phyloP scores from a whole-genome alignment of 2,329 filamentous ascomycete genomes.

The Corinectria fuckeliana region DNA sequence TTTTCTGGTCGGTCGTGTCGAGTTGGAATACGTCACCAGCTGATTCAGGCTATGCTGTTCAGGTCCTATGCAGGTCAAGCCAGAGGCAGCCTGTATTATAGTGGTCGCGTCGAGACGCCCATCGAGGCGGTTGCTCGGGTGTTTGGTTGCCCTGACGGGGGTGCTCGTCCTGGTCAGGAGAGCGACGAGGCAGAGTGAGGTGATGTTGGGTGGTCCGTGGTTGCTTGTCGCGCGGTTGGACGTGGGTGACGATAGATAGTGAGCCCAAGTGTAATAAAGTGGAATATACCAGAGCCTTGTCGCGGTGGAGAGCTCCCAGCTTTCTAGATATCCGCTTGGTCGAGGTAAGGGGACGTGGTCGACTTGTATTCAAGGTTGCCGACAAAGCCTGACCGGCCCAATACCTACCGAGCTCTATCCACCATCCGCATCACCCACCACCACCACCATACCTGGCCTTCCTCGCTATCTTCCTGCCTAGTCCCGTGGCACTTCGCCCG shows the following conservation, averaged over 20 bases:
- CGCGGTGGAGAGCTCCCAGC: not conserved
- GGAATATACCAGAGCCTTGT: conserved; percentile 7
- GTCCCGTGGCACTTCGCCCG: conserved; percentile 16
- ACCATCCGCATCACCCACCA: not conserved
- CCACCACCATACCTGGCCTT: not conserved
- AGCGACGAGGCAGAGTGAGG: conserved; percentile 37
- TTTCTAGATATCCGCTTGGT: not conserved
- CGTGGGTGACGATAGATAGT: not conserved
- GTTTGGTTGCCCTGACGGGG: conserved; percentile 34
- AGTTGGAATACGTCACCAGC: conserved; percentile 34
- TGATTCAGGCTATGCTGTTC: conserved; percentile 28
- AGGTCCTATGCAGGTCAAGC: conserved; percentile 28
- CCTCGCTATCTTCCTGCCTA: conserved; percentile 10
- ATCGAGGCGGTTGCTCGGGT: conserved; percentile 31
- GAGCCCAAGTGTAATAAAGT: conserved; percentile 8
- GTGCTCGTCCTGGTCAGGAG: conserved; percentile 36
- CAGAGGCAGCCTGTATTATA: conserved; percentile 33
- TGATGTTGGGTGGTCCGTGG: conserved; percentile 37
- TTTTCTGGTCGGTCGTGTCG: conserved; percentile 26
- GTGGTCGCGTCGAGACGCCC: conserved; percentile 21
- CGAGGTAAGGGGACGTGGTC: not conserved
- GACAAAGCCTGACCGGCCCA: conserved; percentile 8
- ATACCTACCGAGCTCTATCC: conserved; percentile 13
- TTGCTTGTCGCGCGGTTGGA: conserved; percentile 29
- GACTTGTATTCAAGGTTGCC: conserved; percentile 11